Evolutionary conservation across 1,284 basidiomycete genomes (phyloP).

Genomic region (Puccinia hordei): DNA sequence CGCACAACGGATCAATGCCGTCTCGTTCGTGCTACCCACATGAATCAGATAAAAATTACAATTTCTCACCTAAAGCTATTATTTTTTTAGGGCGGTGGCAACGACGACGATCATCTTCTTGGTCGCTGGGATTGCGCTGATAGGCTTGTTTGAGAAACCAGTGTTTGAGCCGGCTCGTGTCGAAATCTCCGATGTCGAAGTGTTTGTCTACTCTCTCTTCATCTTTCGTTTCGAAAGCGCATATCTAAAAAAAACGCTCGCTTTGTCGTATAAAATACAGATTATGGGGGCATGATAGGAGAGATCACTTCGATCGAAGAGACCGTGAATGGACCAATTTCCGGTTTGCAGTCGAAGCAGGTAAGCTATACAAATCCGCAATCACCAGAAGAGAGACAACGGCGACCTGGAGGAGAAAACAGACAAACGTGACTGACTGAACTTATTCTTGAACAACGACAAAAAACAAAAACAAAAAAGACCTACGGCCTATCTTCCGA

Average conservation of each 20-base stretch:
- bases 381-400: neutral
- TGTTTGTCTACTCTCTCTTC: constrained; percentile 12
- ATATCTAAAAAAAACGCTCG: neutral
- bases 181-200: constrained; percentile 47
- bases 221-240: neutral
- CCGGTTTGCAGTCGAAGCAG: constrained; percentile 38
- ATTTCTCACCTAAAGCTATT: neutral
- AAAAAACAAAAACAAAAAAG: constrained; percentile 60
- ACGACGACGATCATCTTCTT: constrained; percentile 22
- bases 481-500: constrained; percentile 77
- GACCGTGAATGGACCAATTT: constrained; percentile 46
- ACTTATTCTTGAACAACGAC: neutral
- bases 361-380: neutral
- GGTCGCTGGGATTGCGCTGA: constrained; percentile 10
- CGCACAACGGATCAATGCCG: constrained; percentile 36
- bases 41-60: neutral
- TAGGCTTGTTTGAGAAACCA: constrained; percentile 33
- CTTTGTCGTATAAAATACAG: neutral
- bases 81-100: constrained; percentile 33
- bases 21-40: constrained; percentile 32
- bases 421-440: neutral
- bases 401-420: neutral
- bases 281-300: constrained; percentile 41
- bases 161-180: constrained; percentile 34
- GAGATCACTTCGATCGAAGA: constrained; percentile 44